These are phyloP conservation scores for Striga hermonthica DNA, from an alignment of 305 asterid genomes.

Conservation along the genomic window DNA sequence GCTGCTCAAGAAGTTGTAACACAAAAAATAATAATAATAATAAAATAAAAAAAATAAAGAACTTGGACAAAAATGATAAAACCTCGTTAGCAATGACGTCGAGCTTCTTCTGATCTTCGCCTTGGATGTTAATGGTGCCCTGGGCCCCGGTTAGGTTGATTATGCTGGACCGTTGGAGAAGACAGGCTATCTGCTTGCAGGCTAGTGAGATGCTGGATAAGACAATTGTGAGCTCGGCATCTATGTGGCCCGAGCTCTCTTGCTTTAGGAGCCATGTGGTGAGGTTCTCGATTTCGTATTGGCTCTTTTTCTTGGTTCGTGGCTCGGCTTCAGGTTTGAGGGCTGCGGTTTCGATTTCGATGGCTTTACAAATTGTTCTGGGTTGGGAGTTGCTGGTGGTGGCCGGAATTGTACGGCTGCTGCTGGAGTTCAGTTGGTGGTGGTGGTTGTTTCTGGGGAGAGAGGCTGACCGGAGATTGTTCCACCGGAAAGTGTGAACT, in stretches of 20 bases:
- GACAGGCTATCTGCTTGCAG: slow-evolving; percentile 75
- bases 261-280: slow-evolving; percentile 77
- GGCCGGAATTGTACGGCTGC: slow-evolving; percentile 17
- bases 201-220: slow-evolving; percentile 81
- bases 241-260: slow-evolving; percentile 64
- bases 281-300: slow-evolving; percentile 55
- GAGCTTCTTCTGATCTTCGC: slow-evolving; percentile 90
- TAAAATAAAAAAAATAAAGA: not conserved
- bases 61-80: not conserved
- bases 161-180: slow-evolving; percentile 71
- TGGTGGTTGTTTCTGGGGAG: slow-evolving; percentile 28
- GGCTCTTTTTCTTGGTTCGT: slow-evolving; percentile 34
- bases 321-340: slow-evolving; percentile 25
- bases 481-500: slow-evolving; percentile 41
- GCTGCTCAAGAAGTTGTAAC: slow-evolving; percentile 28
- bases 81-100: slow-evolving; percentile 87
- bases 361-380: slow-evolving; percentile 44
- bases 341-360: slow-evolving; percentile 31
- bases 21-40: not conserved
- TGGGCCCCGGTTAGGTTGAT: slow-evolving; percentile 81
- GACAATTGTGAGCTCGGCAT: slow-evolving; percentile 72
- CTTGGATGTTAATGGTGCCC: slow-evolving; percentile 74
- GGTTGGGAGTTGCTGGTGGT: slow-evolving; percentile 19
- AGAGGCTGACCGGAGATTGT: slow-evolving; percentile 41
- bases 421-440: slow-evolving; percentile 15